These are phyloP conservation scores for Fusarium coffeatum DNA, from an alignment of 2,329 filamentous ascomycete species.

Conservation along the genomic window DNA sequence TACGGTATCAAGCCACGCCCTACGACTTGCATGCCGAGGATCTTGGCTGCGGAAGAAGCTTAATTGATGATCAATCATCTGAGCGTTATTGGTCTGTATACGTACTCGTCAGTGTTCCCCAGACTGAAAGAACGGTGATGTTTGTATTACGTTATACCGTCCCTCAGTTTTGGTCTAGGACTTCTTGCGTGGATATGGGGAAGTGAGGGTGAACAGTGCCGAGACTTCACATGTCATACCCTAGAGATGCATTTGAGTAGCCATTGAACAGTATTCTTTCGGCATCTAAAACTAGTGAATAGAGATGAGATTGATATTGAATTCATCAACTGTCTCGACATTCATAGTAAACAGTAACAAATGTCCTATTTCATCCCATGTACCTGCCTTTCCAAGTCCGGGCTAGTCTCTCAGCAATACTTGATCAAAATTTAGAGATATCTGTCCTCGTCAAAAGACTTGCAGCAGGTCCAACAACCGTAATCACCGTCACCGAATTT, in stretches of 20 bases:
- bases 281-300: too few relatives aligned
- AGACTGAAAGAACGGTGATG: fast-evolving
- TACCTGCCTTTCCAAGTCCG: too few relatives aligned
- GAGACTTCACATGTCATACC: too few relatives aligned
- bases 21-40: background rate
- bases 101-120: fast-evolving
- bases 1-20: background rate
- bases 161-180: too few relatives aligned
- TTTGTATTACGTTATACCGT: background rate
- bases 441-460: background rate
- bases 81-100: background rate
- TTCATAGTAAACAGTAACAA: background rate
- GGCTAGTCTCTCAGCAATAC: too few relatives aligned
- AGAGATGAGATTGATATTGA: too few relatives aligned
- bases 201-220: too few relatives aligned
- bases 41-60: background rate
- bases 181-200: too few relatives aligned
- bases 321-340: too few relatives aligned
- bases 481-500: constrained; percentile 2
- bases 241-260: too few relatives aligned
- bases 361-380: background rate
- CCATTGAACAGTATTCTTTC: too few relatives aligned
- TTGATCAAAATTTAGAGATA: constrained; percentile 9
- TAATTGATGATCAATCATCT: background rate
- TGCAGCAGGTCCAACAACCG: constrained; percentile 35